These are phyloP conservation scores for Nematocida parisii DNA, from an alignment of 371 early-diverging fungal genomes.

Conservation along the genomic window DNA sequence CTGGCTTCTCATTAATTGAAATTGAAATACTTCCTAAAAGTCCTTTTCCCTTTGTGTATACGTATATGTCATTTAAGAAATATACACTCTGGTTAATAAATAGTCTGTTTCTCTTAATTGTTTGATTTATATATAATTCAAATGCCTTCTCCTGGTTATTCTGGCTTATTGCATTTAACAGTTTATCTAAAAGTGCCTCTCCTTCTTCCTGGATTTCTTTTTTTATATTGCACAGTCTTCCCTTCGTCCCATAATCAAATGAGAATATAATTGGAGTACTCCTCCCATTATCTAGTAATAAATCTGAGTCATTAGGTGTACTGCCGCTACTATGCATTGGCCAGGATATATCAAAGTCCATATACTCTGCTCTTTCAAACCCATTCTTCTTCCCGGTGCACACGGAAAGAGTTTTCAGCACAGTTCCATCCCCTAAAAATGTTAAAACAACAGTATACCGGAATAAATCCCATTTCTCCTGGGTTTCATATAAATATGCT, in stretches of 20 bases:
- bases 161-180: not conserved
- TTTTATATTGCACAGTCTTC: conserved; percentile 58
- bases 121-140: not conserved
- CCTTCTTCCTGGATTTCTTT: conserved; percentile 12
- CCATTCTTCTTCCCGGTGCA: not conserved
- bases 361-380: conserved; percentile 1
- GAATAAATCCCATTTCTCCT: not conserved
- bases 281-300: not conserved
- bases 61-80: conserved; percentile 62
- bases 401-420: conserved; percentile 51
- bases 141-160: not conserved
- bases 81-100: conserved; percentile 19
- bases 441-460: conserved; percentile 42
- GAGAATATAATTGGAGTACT: conserved; percentile 51
- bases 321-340: not conserved
- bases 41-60: conserved; percentile 41
- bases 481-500: conserved; percentile 1
- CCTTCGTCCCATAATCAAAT: conserved; percentile 57
- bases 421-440: conserved; percentile 65
- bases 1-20: conserved; percentile 19
- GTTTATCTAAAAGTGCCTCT: not conserved
- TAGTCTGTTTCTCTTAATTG: conserved; percentile 26
- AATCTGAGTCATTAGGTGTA: not conserved
- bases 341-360: not conserved
- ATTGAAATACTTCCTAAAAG: conserved; percentile 46